Base-by-base conservation (phyloP, 2,329 filamentous ascomycete species). In the Fusarium sp. region DNA sequence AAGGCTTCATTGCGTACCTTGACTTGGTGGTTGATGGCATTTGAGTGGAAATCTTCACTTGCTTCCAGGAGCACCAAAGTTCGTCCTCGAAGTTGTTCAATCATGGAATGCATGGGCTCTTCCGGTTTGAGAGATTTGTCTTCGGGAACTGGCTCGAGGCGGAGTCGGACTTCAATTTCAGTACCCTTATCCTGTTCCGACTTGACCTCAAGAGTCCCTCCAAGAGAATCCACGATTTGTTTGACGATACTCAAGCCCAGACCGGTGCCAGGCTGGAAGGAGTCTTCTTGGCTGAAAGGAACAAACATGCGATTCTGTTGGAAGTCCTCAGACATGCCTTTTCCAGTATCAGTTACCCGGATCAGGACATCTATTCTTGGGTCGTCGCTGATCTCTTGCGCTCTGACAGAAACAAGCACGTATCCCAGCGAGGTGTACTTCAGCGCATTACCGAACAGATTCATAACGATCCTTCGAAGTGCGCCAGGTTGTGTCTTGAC, bases 231-330 rank as follows among this genome's bases (percentile, higher is more conserved):
- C 18, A 91, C 85, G 35, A 92, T 87, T 53, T 83, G 82, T 38
- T 84, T 84, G 24, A 92, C 89, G 15, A 92, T 89, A 18, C 86
- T 88, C 38, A 92, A 77, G 0, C 90, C 90, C 1, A 92, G 78
- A 0, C 89, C 89, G 2, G 87, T 88, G 2, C 89, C 89, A 8
- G 85, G 84, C 4, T 87, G 84, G 20, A 92, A 78, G 0, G 83
- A 81, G 57, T 90, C 86, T 71, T 92, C 90, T 68, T 92, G 90
- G 1, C 83, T 80, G 64, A 91, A 91, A 0, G 89, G 88, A 0
- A 86, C 86, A 70, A 88, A 92, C 0, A 91, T 78, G 18, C 85
- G 84, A 16, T 85, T 85, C 21, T 85, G 83, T 54, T 90, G 79
- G 68, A 89, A 92, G 23, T 90, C 86, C 35, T 85, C 82, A 0